These are phyloP conservation scores for Thermoascus crustaceus DNA, from an alignment of 2,329 filamentous ascomycete genomes.

Conservation along the genomic window DNA sequence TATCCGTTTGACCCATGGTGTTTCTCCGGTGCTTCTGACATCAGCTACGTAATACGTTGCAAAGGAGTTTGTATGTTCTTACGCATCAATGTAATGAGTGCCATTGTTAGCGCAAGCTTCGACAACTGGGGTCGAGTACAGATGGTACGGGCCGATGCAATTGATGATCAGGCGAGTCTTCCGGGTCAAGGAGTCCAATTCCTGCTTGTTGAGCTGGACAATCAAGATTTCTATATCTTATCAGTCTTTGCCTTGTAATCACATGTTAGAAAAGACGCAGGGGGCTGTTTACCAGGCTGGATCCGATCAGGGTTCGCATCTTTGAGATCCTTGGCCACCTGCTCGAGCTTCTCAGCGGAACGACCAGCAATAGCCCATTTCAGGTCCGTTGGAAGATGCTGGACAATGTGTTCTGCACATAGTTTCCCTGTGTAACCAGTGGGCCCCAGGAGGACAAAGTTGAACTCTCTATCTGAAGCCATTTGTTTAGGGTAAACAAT, in stretches of 20 bases:
- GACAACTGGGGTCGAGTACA: conserved; percentile 56
- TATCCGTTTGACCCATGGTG: conserved; percentile 56
- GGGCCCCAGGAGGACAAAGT: conserved; percentile 59
- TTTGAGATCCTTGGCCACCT: conserved; percentile 59
- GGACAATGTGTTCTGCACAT: conserved; percentile 66
- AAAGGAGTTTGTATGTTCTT: conserved; percentile 14
- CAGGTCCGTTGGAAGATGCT: conserved; percentile 62
- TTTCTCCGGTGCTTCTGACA: conserved; percentile 48
- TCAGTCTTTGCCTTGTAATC: not conserved
- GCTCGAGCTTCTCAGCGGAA: conserved; percentile 65
- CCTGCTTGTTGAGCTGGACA: conserved; percentile 40
- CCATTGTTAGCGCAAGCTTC: conserved; percentile 57
- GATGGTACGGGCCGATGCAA: conserved; percentile 55
- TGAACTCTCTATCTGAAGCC: conserved; percentile 47
- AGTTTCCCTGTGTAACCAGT: conserved; percentile 78
- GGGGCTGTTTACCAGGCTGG: conserved; percentile 52
- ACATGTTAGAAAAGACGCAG: not conserved
- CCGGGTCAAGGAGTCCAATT: conserved; percentile 44
- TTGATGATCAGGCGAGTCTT: conserved; percentile 54
- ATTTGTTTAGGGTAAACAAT: conserved; percentile 19
- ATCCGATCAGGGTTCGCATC: conserved; percentile 59
- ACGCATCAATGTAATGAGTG: conserved; percentile 60
- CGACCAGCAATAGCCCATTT: conserved; percentile 86
- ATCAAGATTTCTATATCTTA: conserved; percentile 34
- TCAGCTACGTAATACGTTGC: conserved; percentile 4